Conservation (phyloP, 768 basidiomycete species). For the Pleurotus salmoneostramineus region DNA sequence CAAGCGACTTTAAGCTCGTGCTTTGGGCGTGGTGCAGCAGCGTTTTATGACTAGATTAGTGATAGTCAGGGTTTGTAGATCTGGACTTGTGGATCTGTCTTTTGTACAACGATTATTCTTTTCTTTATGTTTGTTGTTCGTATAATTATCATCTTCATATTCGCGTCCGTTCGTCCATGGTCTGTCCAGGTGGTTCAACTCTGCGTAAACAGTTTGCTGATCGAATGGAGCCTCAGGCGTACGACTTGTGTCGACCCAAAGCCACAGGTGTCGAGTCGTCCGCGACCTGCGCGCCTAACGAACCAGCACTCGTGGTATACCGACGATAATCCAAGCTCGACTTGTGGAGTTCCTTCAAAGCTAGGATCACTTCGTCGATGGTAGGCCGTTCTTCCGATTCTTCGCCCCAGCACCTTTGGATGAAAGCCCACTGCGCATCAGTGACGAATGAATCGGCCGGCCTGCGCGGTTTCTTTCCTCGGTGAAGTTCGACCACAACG, state of each 20-base stretch:
- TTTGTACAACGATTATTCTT: conserved; percentile 1
- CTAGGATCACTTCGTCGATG: conserved; percentile 17
- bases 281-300: too few relatives aligned
- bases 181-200: too few relatives aligned
- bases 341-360: conserved; percentile 14
- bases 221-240: too few relatives aligned
- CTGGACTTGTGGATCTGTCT: neutral
- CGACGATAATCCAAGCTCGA: conserved; percentile 19
- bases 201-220: too few relatives aligned
- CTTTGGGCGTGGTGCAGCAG: neutral
- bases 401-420: conserved; percentile 35
- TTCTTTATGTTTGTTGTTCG: neutral
- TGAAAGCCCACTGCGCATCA: conserved; percentile 37
- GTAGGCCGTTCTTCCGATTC: conserved; percentile 26
- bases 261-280: too few relatives aligned
- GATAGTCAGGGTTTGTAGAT: neutral
- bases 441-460: conserved; percentile 32
- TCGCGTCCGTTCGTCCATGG: neutral
- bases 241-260: too few relatives aligned
- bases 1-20: conserved; percentile 55
- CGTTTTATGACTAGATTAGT: neutral
- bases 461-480: conserved; percentile 34
- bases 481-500: conserved; percentile 37
- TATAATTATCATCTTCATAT: conserved; percentile 2
- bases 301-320: conserved; percentile 9